These are phyloP conservation scores for Colletotrichum sp. DNA, from an alignment of 2,329 filamentous ascomycete genomes.

Conservation along the genomic window DNA sequence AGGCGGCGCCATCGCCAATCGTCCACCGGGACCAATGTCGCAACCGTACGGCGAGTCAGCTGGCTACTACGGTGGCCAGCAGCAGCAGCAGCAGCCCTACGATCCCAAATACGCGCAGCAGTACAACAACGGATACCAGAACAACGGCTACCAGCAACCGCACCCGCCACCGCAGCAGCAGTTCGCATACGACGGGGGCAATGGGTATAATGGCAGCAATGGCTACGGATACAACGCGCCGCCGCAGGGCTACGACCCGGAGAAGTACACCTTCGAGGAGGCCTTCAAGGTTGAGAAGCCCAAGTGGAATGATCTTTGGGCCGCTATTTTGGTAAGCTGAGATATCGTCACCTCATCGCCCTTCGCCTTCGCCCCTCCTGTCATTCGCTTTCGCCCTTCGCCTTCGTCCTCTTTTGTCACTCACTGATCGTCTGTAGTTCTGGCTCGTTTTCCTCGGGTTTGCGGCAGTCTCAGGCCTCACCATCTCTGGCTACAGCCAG, in stretches of 20 bases:
- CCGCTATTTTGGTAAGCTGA: slow-evolving; percentile 70
- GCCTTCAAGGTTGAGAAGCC: slow-evolving; percentile 82
- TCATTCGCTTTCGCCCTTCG: too few relatives aligned
- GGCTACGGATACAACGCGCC: slow-evolving; percentile 37
- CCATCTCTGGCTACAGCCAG: slow-evolving; percentile 74
- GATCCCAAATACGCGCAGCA: slow-evolving; percentile 33
- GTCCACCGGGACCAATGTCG: slow-evolving; percentile 2
- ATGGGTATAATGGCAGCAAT: slow-evolving; percentile 23
- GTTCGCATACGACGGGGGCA: neutral
- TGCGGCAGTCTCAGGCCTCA: slow-evolving; percentile 75
- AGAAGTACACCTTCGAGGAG: slow-evolving; percentile 73
- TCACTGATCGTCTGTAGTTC: slow-evolving; percentile 51
- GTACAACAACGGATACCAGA: slow-evolving; percentile 26
- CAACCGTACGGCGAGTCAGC: slow-evolving; percentile 17
- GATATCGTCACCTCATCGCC: neutral
- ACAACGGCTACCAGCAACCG: slow-evolving; percentile 29
- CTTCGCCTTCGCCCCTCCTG: neutral
- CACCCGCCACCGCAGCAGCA: slow-evolving; percentile 25
- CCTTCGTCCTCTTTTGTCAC: too few relatives aligned
- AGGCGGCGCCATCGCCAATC: neutral
- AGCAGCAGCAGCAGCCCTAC: slow-evolving; percentile 25
- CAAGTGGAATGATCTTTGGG: slow-evolving; percentile 94
- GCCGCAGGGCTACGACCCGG: slow-evolving; percentile 41
- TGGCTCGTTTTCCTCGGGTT: slow-evolving; percentile 76
- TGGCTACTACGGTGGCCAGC: slow-evolving; percentile 20